These are phyloP conservation scores for Neonectria faginata DNA, from an alignment of 2,329 filamentous ascomycete genomes.

Conservation along the genomic window DNA sequence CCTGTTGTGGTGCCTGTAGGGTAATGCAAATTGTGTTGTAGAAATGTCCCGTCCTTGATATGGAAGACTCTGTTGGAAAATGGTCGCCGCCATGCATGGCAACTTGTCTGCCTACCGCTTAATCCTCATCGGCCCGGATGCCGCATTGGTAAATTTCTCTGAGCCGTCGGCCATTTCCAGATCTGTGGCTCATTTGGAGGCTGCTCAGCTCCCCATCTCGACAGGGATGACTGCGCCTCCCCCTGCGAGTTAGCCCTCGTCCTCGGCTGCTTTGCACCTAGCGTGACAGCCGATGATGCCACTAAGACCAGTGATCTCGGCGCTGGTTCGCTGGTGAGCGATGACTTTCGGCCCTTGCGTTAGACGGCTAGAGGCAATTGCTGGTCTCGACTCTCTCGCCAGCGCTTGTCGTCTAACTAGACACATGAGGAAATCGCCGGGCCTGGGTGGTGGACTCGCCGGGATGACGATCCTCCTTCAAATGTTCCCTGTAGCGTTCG, in stretches of 20 bases:
- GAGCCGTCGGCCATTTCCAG: conserved; percentile 10
- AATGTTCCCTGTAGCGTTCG: not conserved
- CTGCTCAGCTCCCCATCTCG: not conserved
- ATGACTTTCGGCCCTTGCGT: not conserved
- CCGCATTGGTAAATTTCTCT: not conserved
- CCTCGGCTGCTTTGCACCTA: not conserved
- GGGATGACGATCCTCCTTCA: conserved; percentile 4
- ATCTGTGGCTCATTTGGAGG: conserved; percentile 12
- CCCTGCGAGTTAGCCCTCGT: not conserved
- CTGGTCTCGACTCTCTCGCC: not conserved
- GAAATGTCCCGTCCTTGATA: too few relatives aligned
- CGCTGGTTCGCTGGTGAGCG: not conserved
- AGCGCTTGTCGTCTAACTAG: not conserved
- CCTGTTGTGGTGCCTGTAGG: not conserved
- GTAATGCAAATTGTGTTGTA: not conserved
- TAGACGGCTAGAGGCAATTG: not conserved
- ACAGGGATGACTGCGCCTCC: conserved; percentile 3
- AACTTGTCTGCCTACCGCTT: too few relatives aligned
- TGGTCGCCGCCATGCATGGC: too few relatives aligned
- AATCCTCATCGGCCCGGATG: not conserved
- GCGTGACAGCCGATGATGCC: not conserved
- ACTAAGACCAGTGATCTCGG: not conserved
- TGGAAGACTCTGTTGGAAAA: not conserved
- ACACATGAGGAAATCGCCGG: conserved; percentile 16
- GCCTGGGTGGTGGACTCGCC: not conserved